Conservation (phyloP, 306 rosid species). For the Rosa lucieae region DNA sequence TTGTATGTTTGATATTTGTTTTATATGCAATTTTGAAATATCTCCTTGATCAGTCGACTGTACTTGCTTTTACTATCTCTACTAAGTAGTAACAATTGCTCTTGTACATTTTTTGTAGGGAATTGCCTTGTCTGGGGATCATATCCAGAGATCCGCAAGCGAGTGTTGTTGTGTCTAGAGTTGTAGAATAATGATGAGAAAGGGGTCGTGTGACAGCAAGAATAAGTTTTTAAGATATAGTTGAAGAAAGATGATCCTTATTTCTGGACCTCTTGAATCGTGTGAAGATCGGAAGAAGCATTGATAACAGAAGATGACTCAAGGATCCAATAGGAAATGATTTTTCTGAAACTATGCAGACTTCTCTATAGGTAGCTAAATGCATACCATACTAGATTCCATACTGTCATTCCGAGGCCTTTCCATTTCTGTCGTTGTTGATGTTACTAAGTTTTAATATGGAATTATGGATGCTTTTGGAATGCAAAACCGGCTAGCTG, state of each 20-base stretch:
- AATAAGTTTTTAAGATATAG: constrained; percentile 21
- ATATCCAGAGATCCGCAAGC: constrained; percentile 14
- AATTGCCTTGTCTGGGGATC: constrained; percentile 18
- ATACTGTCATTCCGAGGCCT: too few species aligned
- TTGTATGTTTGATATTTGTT: not conserved
- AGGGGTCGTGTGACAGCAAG: constrained; percentile 20
- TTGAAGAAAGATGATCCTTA: not conserved
- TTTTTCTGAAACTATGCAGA: not conserved
- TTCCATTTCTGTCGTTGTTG: not conserved
- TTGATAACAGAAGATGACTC: not conserved
- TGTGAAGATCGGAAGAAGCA: not conserved
- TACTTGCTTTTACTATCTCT: not conserved
- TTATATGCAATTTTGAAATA: not conserved
- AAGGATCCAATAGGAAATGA: not conserved
- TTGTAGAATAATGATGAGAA: constrained; percentile 14
- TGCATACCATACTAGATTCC: not conserved
- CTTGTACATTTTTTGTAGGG: not conserved
- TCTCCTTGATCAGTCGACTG: not conserved
- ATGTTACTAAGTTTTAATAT: not conserved
- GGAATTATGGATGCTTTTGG: not conserved
- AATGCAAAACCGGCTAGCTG: not conserved
- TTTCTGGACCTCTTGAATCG: not conserved
- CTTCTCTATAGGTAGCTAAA: not conserved
- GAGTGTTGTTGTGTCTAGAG: constrained; percentile 9
- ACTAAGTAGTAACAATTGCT: not conserved